A percentile compares a stretch with the other conserved stretches of the same genome.
These are phyloP conservation scores for Colletotrichum sp. DNA, from an alignment of 2,329 filamentous ascomycete species.

Conservation along the genomic window DNA sequence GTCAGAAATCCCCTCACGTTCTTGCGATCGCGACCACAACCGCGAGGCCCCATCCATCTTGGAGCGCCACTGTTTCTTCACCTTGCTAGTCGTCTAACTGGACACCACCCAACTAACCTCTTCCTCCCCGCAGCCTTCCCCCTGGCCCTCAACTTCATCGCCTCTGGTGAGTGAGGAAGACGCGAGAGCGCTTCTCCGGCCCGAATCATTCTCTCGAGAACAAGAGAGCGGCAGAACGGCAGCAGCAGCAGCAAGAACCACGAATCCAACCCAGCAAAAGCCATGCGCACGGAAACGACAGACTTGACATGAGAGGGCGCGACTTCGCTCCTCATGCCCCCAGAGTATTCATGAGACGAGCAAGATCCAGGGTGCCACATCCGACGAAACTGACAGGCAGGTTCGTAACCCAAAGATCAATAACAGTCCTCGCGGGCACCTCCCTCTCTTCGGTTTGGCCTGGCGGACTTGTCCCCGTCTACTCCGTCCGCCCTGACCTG, in stretches of 20 bases:
- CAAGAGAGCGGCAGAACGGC: conserved; percentile 20
- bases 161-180: conserved; percentile 79
- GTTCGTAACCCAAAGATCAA: conserved; percentile 45
- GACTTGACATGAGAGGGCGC: neutral
- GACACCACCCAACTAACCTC: conserved; percentile 28
- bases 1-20: conserved; percentile 53
- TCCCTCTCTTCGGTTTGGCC: neutral
- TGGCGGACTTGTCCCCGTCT: neutral
- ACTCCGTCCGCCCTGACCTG: neutral
- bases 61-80: neutral
- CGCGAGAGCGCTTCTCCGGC: conserved; percentile 22
- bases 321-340: neutral
- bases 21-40: too few relatives aligned
- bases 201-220: neutral
- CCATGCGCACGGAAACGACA: neutral
- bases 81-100: neutral
- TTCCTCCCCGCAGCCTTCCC: conserved; percentile 65
- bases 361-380: conserved; percentile 10
- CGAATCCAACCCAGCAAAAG: conserved; percentile 27
- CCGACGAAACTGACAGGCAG: conserved; percentile 29
- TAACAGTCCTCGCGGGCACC: conserved; percentile 23
- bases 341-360: conserved; percentile 16
- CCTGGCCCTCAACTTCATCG: conserved; percentile 87
- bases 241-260: neutral
- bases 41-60: too few relatives aligned